phyloP scores from a whole-genome alignment of 306 rosid genomes.

The Dalbergia oliveri region DNA sequence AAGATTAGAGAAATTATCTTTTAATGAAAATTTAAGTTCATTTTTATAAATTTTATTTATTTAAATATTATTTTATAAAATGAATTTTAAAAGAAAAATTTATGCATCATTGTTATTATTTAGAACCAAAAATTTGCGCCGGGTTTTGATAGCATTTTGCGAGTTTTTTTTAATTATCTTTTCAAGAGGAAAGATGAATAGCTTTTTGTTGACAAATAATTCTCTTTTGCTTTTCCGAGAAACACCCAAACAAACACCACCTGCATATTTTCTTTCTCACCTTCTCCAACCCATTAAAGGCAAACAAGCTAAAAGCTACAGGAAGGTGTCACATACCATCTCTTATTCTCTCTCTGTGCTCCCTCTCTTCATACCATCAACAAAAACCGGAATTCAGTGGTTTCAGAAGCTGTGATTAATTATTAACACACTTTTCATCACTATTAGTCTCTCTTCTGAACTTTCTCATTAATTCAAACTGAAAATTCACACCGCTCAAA shows the following conservation, averaged over 20 bases:
- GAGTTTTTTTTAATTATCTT: too few relatives aligned
- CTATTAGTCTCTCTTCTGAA: background rate
- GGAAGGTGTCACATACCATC: background rate
- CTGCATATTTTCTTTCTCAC: slow-evolving; percentile 23
- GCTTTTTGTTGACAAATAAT: background rate
- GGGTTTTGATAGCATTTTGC: too few relatives aligned
- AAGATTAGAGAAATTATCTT: too few relatives aligned
- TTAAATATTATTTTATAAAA: too few relatives aligned
- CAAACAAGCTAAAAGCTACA: background rate
- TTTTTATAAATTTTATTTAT: too few relatives aligned
- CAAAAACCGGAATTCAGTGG: slow-evolving; percentile 34
- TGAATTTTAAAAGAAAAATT: too few relatives aligned
- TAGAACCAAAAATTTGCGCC: too few relatives aligned
- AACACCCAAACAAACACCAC: slow-evolving; percentile 36
- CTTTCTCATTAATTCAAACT: slow-evolving; percentile 12
- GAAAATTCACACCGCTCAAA: slow-evolving; percentile 20
- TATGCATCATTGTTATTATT: too few relatives aligned
- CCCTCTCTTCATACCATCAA: slow-evolving; percentile 30
- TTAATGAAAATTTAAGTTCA: too few relatives aligned
- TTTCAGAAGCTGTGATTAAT: background rate
- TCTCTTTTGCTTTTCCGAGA: slow-evolving; percentile 50
- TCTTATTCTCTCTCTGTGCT: background rate
- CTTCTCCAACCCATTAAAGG: slow-evolving; percentile 41
- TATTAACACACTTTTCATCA: background rate
- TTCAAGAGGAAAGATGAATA: too few relatives aligned